phyloP scores from a whole-genome alignment of 495 filamentous ascomycete species.

The Terfezia boudieri region DNA sequence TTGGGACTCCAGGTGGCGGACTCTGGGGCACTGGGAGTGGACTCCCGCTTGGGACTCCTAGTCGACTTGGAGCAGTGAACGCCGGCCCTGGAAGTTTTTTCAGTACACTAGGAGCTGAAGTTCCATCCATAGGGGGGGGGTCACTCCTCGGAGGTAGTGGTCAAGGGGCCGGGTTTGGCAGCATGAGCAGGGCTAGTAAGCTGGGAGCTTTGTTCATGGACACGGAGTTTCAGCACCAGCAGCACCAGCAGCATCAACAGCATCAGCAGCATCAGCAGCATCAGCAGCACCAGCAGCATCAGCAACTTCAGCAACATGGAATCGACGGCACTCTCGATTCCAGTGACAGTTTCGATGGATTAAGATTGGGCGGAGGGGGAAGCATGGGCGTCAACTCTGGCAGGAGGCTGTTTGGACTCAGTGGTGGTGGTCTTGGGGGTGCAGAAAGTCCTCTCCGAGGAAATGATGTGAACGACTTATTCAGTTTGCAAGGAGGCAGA shows the following conservation, averaged over 20 bases:
- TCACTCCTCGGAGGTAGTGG: conserved; percentile 24
- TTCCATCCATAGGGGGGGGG: conserved; percentile 28
- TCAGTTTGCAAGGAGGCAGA: conserved; percentile 26
- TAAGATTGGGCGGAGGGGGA: conserved; percentile 17
- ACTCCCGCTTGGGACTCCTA: conserved; percentile 46
- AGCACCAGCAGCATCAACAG: conserved; percentile 33
- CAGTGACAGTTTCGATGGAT: conserved; percentile 27
- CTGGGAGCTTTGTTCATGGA: conserved; percentile 53
- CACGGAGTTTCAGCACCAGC: conserved; percentile 45
- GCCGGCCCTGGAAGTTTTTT: conserved; percentile 29
- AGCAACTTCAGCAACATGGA: conserved; percentile 35
- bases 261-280: conserved; percentile 27
- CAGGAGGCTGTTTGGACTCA: conserved; percentile 29
- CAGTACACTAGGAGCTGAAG: conserved; percentile 49
- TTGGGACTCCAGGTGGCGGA: conserved; percentile 39
- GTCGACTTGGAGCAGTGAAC: conserved; percentile 43
- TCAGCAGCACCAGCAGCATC: conserved; percentile 38
- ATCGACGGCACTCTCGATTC: conserved; percentile 7
- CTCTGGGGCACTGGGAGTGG: conserved; percentile 25
- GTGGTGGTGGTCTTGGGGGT: conserved; percentile 33
- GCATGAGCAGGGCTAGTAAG: conserved; percentile 47
- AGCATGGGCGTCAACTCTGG: conserved; percentile 26
- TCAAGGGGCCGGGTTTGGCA: conserved; percentile 23
- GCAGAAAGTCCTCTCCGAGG: conserved; percentile 40
- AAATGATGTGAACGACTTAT: conserved; percentile 34